phyloP scores from a whole-genome alignment of 148 eudicot species.

The Rhododendron griersonianum region DNA sequence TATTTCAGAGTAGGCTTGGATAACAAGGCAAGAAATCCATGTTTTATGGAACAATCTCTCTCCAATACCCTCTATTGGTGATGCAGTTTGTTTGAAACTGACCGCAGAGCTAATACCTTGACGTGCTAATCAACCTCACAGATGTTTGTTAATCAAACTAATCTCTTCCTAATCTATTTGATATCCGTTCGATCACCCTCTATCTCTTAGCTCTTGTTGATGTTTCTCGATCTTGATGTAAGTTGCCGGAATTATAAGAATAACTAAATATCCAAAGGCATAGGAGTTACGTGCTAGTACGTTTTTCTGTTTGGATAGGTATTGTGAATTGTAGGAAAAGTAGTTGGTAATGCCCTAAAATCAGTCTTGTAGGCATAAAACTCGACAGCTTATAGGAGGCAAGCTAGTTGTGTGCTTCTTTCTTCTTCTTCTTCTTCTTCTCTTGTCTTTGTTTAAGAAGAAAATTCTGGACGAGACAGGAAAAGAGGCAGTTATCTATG shows the following conservation, averaged over 20 bases:
- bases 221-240: background rate
- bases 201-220: background rate
- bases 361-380: conserved; percentile 4
- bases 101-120: background rate
- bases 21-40: conserved; percentile 11
- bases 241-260: background rate
- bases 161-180: too few species aligned
- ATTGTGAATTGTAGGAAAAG: background rate
- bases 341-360: conserved; percentile 1
- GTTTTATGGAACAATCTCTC: background rate
- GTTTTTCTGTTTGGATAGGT: background rate
- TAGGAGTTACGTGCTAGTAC: background rate
- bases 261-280: background rate
- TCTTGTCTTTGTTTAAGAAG: background rate
- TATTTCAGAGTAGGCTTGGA: conserved; percentile 4
- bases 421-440: background rate
- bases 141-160: background rate
- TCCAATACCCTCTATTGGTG: background rate
- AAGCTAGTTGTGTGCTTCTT: conserved; percentile 18
- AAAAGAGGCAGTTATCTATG: background rate
- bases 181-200: background rate
- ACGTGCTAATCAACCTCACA: conserved; percentile 7
- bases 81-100: background rate
- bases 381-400: conserved; percentile 1
- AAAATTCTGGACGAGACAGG: background rate